Evolutionary conservation across 371 early-diverging fungal species (phyloP).

Genomic region (Mucor sp.): DNA sequence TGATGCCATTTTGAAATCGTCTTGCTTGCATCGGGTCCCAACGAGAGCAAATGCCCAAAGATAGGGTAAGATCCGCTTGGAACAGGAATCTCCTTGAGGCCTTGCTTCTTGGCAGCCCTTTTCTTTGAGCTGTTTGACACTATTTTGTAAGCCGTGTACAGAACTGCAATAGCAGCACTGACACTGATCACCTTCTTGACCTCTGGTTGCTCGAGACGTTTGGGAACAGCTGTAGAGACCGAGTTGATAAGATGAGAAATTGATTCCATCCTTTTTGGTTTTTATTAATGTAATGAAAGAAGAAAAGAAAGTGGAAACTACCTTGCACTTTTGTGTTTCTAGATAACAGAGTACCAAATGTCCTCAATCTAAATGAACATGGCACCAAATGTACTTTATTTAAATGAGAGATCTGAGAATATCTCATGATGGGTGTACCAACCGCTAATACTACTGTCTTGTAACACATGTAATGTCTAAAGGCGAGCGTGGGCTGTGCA

Average conservation of each 20-base stretch:
- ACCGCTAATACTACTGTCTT: too few species aligned
- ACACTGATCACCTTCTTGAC: not conserved
- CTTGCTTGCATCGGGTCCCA: not conserved
- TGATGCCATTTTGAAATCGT: slow-evolving; percentile 18
- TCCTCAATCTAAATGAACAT: too few species aligned
- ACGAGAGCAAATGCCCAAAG: slow-evolving; percentile 13
- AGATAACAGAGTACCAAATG: not conserved
- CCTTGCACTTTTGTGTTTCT: too few species aligned
- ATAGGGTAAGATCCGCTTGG: slow-evolving; percentile 6
- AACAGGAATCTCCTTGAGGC: slow-evolving; percentile 10
- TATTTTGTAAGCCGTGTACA: not conserved
- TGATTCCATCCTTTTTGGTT: not conserved
- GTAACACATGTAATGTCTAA: too few species aligned
- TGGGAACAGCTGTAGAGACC: not conserved
- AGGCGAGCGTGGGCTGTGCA: too few species aligned
- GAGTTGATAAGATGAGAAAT: not conserved
- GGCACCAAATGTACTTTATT: not conserved
- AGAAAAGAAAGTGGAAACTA: not conserved
- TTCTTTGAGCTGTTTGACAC: not conserved
- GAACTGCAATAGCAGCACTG: not conserved
- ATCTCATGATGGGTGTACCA: not conserved
- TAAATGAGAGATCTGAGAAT: not conserved
- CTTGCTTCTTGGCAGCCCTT: not conserved
- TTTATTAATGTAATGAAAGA: not conserved
- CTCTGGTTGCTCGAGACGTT: not conserved